Base-by-base conservation (phyloP, 306 rosid genomes). In the Fagus sylvatica region DNA sequence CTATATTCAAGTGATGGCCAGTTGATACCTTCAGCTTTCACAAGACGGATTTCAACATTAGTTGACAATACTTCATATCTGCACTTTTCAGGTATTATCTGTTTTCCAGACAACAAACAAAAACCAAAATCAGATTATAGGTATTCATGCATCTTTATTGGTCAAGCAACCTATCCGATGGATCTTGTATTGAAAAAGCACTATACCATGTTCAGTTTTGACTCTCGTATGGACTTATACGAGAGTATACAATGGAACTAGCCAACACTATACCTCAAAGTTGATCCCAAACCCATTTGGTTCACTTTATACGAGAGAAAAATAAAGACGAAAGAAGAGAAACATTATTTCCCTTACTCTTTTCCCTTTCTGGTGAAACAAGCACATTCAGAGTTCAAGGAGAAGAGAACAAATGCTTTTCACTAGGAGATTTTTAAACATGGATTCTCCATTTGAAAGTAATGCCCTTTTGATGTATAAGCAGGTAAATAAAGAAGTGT, bases 11-110 rank as follows among this genome's bases (percentile, higher is more conserved):
- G 97, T 33, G 93, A 77, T 6, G 78, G 17, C 98, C 98, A 93
- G 0, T 74, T 82, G 72, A 83, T 42, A 59, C 69, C 41, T 60
- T 91, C 97, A 30, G 88, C 94, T 85, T 94, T 94, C 17, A 70
- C 87, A 42, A 94, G 91, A 74, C 83, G 89, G 61, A 93, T 87
- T 86, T 93, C 97, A 86, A 93, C 76, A 89, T 93, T 93, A 49
- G 98, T 94, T 33, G 84, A 72, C 81, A 91, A 71, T 76, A 91
- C 89, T 1, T 60, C 85, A 69, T 75, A 90, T 71, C 84, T 84
- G 83, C 94, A 85, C 79, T 78, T 75, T 16, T 83, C 88, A 49
- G 94, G 96, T 78, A 85, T 66, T 55, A 94, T 91, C 97, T 94
- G 89, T 73, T 79, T 46, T 37, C 71, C 61, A 75, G 77, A 67